Percentiles rank a stretch among this genome's conserved stretches.
Conservation (phyloP, 2,329 filamentous ascomycete species). For the Dothistroma septosporum region DNA sequence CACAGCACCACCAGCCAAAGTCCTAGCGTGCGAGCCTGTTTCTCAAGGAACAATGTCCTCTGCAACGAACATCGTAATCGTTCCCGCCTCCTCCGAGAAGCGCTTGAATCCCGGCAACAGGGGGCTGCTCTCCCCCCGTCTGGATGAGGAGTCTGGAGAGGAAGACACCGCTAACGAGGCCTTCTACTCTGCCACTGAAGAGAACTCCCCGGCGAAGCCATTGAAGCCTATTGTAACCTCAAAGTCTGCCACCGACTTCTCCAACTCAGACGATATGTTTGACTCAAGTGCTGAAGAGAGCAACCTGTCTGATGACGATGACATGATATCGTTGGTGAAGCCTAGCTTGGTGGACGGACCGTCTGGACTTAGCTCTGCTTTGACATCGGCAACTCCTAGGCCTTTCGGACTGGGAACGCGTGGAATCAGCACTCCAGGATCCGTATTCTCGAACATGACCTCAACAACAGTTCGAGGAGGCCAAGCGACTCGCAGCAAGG, state of each 20-base stretch:
- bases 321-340: conserved; percentile 83
- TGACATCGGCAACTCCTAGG: conserved; percentile 76
- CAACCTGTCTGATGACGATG: conserved; percentile 86
- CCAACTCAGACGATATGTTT: conserved; percentile 52
- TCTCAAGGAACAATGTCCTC: conserved; percentile 77
- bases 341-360: conserved; percentile 73
- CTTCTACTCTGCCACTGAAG: conserved; percentile 89
- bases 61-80: conserved; percentile 77
- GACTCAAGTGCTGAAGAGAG: conserved; percentile 62
- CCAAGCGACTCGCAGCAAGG: conserved; percentile 62
- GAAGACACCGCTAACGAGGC: conserved; percentile 79
- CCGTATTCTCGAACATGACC: conserved; percentile 84
- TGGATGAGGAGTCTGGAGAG: conserved; percentile 32
- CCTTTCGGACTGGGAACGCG: conserved; percentile 66
- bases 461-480: conserved; percentile 74
- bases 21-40: conserved; percentile 91
- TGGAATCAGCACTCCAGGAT: conserved; percentile 76
- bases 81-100: conserved; percentile 56
- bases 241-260: conserved; percentile 37
- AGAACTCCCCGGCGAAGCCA: conserved; percentile 46
- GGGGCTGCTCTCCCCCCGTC: conserved; percentile 29
- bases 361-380: conserved; percentile 73
- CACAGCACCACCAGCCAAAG: conserved; percentile 76
- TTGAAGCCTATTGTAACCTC: conserved; percentile 39
- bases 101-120: conserved; percentile 34